Evolutionary conservation across 2,329 filamentous ascomycete genomes (phyloP), one percentile per base, ranked within the genome.

Genomic region (Neonectria sp.): DNA sequence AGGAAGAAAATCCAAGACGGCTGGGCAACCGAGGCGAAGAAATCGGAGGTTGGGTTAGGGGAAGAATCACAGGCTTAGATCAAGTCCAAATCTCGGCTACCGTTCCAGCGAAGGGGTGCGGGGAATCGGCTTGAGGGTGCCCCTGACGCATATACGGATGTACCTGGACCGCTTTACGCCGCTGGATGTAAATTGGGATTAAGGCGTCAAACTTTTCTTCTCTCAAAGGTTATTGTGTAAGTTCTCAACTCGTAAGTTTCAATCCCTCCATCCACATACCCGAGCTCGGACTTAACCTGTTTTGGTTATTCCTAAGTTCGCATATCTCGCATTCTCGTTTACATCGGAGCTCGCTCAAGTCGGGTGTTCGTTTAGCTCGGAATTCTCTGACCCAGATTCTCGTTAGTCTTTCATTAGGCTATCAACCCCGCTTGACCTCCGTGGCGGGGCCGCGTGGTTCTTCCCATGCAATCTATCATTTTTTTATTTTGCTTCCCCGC

Each of bases 311-410:
- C 40, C 40, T 7, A 43, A 2, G 40, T 45, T 45, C 13, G 40
- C 15, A 45, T 45, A 45, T 45, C 40, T 45, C 40, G 12, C 40
- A 45, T 45, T 45, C 40, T 45, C 40, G 40, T 45, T 45, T 45
- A 45, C 13, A 17, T 45, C 15, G 40, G 40, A 45, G 15, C 40
- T 45, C 40, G 40, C 40, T 45, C 21, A 45, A 45, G 9, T n/a
- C 40, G 40, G 40, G 9, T 3, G 17, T 45, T 45, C 40, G 40
- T 45, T 45, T 45, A 45, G 40, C 40, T 45, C 40, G 40, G 40
- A 45, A 45, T 45, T n/a, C 5, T 45, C 40, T 45, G 13, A 45
- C 35, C 40, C 15, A 6, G 40, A 45, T 45, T 45, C 40, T 45
- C 40, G 9, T 12, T 40, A 45, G 40, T n/a, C 11, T 45, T 7